These are phyloP conservation scores for Juglanconis sp. DNA, from an alignment of 2,329 filamentous ascomycete species.

Conservation along the genomic window DNA sequence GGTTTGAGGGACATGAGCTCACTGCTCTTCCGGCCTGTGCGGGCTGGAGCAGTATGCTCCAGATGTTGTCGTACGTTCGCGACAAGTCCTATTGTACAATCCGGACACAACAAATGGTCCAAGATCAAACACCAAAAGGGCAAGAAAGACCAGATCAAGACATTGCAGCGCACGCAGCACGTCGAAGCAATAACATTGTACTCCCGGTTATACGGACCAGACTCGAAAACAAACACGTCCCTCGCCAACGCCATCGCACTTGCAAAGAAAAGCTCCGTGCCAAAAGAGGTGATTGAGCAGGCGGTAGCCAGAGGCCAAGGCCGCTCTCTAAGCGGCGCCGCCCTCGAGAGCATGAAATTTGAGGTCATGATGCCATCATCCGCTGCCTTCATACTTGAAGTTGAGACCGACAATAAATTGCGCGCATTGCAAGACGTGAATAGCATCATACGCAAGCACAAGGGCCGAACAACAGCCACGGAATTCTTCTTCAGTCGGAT, in stretches of 20 bases:
- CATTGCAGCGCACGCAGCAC: constrained; percentile 63
- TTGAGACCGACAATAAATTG: constrained; percentile 77
- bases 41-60: constrained; percentile 34
- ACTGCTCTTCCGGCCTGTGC: neutral
- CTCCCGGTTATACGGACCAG: constrained; percentile 73
- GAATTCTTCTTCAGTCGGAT: constrained; percentile 82
- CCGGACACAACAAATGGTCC: constrained; percentile 90
- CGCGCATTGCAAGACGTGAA: constrained; percentile 73
- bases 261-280: constrained; percentile 82
- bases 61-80: constrained; percentile 48
- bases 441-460: constrained; percentile 65
- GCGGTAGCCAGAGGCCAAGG: constrained; percentile 89
- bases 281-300: constrained; percentile 78
- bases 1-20: neutral
- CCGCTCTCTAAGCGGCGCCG: constrained; percentile 67
- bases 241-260: constrained; percentile 69
- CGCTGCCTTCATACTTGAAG: constrained; percentile 77
- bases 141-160: constrained; percentile 77
- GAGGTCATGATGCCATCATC: constrained; percentile 78
- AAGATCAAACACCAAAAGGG: constrained; percentile 96
- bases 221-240: constrained; percentile 71
- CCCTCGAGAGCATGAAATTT: constrained; percentile 73
- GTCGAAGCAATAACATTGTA: constrained; percentile 71
- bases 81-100: constrained; percentile 42
- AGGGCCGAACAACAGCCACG: constrained; percentile 69